Evolutionary conservation across 805 yeast genomes (phyloP), one percentile per base, ranked within the genome.

Genomic region (Millerozyma miso): DNA sequence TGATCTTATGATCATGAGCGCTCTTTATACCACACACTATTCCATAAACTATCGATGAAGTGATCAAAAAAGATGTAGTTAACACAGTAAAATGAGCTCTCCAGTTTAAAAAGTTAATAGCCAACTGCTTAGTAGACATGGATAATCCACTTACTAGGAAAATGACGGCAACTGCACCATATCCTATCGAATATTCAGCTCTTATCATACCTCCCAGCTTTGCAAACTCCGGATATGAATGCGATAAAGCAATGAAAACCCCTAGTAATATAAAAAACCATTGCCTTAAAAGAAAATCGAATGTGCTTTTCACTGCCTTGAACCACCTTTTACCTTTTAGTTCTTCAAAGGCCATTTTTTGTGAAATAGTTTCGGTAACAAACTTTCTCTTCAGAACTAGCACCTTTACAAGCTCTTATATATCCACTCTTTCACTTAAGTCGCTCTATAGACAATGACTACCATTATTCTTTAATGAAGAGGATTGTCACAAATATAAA

Each of bases 111-210:
- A 83, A 69, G 60, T 86, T 87, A n/a, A 63, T 65, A 58, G 80
- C 42, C 38, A 89, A 66, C 20, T 77, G 78, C 34, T 65, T 71
- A 1, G 93, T 79, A 36, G 80, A 71, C 82, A 88, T 88, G 23
- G 88, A 79, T 19, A 88, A 62, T 0, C 96, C 97, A 38, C 89
- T 82, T 29, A 87, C 80, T 34, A 89, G 66, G 65, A 89, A 88
- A 45, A 89, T 89, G 36, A 86, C 65, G 0, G 95, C 95, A 14
- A 88, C 96, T 0, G 95, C 95, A 31, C 89, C 88, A 57, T 88
- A 89, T 10, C 83, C 84, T 29, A 89, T 85, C 35, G 87, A 68
- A 58, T 86, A 88, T 58, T 88, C 80, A 4, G 83, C 90, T 47
- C 75, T 69, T 31, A 88, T 78, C 13, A 80, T 68, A 2, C 96